phyloP scores from a whole-genome alignment of 805 yeast species.

The Candida xiaguanensis region DNA sequence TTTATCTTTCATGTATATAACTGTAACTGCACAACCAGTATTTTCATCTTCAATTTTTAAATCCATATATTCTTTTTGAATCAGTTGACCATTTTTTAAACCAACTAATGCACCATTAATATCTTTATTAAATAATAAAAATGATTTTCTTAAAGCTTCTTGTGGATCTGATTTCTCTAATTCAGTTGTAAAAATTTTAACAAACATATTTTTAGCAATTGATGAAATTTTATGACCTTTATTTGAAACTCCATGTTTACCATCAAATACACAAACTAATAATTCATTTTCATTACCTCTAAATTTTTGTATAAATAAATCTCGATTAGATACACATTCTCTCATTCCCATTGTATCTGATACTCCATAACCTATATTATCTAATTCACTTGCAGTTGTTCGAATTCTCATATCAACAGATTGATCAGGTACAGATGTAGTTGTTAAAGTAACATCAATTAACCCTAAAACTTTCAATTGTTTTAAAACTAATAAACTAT shows the following conservation, averaged over 20 bases:
- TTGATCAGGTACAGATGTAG: constrained; percentile 88
- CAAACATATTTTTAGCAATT: constrained; percentile 69
- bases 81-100: constrained; percentile 36
- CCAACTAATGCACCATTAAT: constrained; percentile 59
- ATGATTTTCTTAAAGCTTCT: constrained; percentile 80
- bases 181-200: constrained; percentile 64
- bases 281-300: constrained; percentile 82
- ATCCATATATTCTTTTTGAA: constrained; percentile 41
- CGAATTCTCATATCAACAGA: constrained; percentile 77
- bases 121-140: constrained; percentile 75
- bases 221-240: constrained; percentile 56
- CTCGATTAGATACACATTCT: constrained; percentile 67
- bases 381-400: constrained; percentile 79
- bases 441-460: constrained; percentile 92
- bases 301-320: constrained; percentile 81
- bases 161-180: constrained; percentile 55
- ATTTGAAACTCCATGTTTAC: constrained; percentile 55
- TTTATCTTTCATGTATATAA: constrained; percentile 71
- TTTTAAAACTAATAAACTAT: constrained; percentile 59
- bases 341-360: constrained; percentile 79
- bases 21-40: constrained; percentile 83
- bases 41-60: constrained; percentile 58
- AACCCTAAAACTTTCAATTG: constrained; percentile 74
- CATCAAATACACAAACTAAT: constrained; percentile 81
- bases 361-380: constrained; percentile 81